phyloP scores from a whole-genome alignment of 768 basidiomycete species.

The Imleria badia region DNA sequence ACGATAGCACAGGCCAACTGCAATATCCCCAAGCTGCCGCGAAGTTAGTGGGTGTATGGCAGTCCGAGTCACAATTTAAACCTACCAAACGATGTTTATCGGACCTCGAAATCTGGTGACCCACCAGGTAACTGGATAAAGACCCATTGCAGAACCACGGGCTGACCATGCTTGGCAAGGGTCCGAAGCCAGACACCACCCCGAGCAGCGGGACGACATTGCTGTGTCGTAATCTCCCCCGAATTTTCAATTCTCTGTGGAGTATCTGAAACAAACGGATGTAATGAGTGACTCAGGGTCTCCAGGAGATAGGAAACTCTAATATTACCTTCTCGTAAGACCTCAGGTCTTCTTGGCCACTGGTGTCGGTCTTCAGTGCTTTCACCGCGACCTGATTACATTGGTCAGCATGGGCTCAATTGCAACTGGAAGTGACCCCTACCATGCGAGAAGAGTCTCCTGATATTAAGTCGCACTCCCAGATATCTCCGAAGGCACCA shows the following conservation, averaged over 20 bases:
- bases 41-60: neutral
- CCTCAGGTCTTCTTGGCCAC: neutral
- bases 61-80: neutral
- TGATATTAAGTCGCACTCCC: constrained; percentile 24
- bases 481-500: constrained; percentile 24
- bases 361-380: constrained; percentile 1
- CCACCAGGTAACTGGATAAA: constrained; percentile 21
- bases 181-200: constrained; percentile 29
- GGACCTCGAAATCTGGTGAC: neutral
- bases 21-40: constrained; percentile 22
- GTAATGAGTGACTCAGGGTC: neutral
- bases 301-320: neutral
- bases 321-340: constrained; percentile 15
- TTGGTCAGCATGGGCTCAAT: neutral
- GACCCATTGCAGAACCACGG: constrained; percentile 33
- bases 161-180: constrained; percentile 31
- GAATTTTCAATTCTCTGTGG: constrained; percentile 28
- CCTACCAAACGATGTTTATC: constrained; percentile 15
- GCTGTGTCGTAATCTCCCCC: constrained; percentile 12
- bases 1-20: constrained; percentile 25
- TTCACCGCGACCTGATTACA: constrained; percentile 23
- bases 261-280: constrained; percentile 15
- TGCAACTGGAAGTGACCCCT: neutral
- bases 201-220: constrained; percentile 35
- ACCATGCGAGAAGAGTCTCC: constrained; percentile 5